phyloP scores from a whole-genome alignment of 148 eudicot genomes.

The Rhododendron griersonianum region DNA sequence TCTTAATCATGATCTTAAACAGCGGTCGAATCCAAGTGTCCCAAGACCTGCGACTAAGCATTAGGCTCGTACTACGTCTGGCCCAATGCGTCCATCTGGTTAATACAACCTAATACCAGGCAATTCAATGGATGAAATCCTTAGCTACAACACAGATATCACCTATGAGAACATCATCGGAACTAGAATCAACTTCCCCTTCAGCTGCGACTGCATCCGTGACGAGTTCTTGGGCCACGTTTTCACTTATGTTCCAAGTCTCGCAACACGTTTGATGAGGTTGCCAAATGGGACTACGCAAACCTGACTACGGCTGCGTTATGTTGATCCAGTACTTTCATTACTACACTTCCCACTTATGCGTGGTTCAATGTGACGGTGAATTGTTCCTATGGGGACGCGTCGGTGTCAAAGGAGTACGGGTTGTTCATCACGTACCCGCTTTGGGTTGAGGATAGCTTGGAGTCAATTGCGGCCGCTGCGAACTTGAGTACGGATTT shows the following conservation, averaged over 20 bases:
- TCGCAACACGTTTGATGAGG: slow-evolving; percentile 36
- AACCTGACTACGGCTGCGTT: slow-evolving; percentile 43
- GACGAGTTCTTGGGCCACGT: slow-evolving; percentile 38
- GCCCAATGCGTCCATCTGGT: too few relatives aligned
- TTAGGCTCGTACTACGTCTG: too few relatives aligned
- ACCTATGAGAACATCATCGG: slow-evolving; percentile 26
- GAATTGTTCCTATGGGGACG: slow-evolving; percentile 73
- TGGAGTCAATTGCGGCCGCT: slow-evolving; percentile 28
- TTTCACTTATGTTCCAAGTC: slow-evolving; percentile 23
- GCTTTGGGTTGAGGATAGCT: slow-evolving; percentile 37
- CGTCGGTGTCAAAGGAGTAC: slow-evolving; percentile 40
- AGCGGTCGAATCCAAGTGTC: too few relatives aligned
- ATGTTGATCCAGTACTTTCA: slow-evolving; percentile 34
- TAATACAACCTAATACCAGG: too few relatives aligned
- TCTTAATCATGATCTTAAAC: too few relatives aligned
- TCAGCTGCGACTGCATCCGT: slow-evolving; percentile 49
- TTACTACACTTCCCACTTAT: slow-evolving; percentile 11
- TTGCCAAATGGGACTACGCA: slow-evolving; percentile 37
- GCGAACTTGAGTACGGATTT: slow-evolving; percentile 31
- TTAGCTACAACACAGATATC: slow-evolving; percentile 37
- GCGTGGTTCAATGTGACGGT: slow-evolving; percentile 44
- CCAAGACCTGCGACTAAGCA: too few relatives aligned
- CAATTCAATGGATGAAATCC: slow-evolving; percentile 9
- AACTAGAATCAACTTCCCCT: slow-evolving; percentile 39
- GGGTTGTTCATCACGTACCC: slow-evolving; percentile 73